These are phyloP conservation scores for Heterobasidion occidentale DNA, from an alignment of 1,284 basidiomycete species.

Conservation along the genomic window DNA sequence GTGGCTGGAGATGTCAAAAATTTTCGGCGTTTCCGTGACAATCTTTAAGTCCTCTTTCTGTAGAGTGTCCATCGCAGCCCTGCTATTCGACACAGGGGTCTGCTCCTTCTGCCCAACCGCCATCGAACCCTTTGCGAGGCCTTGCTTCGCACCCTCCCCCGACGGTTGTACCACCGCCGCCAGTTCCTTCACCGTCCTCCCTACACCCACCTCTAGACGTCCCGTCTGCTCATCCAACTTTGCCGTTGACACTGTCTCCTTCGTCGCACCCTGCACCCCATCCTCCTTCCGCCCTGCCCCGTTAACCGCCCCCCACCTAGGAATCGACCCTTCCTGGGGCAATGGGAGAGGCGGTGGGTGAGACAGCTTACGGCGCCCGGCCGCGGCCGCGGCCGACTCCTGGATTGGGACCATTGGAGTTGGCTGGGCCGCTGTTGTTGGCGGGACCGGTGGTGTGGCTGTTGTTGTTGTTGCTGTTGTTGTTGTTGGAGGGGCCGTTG, in stretches of 20 bases:
- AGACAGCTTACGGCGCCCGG: constrained; percentile 1
- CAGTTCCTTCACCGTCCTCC: neutral
- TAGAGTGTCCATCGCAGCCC: constrained; percentile 4
- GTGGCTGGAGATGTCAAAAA: neutral
- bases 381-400: neutral
- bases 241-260: neutral
- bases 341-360: constrained; percentile 1
- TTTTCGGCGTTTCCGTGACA: constrained; percentile 1
- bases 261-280: neutral
- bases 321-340: constrained; percentile 1
- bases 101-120: neutral
- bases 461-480: neutral
- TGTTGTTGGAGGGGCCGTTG: neutral
- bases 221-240: neutral
- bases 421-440: neutral
- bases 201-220: neutral
- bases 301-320: neutral
- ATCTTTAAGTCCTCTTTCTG: constrained; percentile 11
- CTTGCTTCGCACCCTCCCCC: no score
- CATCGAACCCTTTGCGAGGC: neutral
- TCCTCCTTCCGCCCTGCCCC: neutral
- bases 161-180: neutral
- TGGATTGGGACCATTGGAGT: constrained; percentile 3
- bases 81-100: neutral
- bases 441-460: neutral